Evolutionary conservation across 345 rosid genomes (phyloP), one percentile per base, ranked within the genome.

Genomic region (Boechera stricta): DNA sequence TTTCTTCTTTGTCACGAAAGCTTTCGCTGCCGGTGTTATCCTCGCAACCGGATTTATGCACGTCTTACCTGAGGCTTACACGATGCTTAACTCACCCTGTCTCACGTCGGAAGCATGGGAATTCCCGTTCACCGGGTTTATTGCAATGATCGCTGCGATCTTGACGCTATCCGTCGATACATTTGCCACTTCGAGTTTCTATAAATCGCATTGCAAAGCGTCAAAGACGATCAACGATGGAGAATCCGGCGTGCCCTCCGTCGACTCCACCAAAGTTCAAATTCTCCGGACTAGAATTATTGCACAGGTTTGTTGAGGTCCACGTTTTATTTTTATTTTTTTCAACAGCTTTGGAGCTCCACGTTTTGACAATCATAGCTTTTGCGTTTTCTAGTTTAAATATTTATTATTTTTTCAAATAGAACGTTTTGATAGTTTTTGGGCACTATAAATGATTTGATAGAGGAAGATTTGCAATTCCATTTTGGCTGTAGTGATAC

Each of bases 1-100:
- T 39, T 58, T 81, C 24, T 84, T 84, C 71, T 84, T 86, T 55
- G 0, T 85, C 55, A 69, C 85, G 5, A 86, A 83, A 73, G 84
- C 90, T 9, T 84, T 85, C 4, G 86, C 88, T 0, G 90, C 77
- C 16, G 90, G 90, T 10, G 87, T 86, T n/a, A 86, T 86, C 10
- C 56, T 84, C 0, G 64, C 86, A 1, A 86, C 89, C 0, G 87
- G 83, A 2, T 79, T 86, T 24, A 70, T 86, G 64, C 87, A 86
- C 53, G 76, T 84, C 1, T 70, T 85, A 39, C 85, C 88, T 0
- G 86, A 86, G 33, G 88, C 85, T 4, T 85, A 76, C 26, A 42
- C 21, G 16, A 83, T 82, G 57, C 75, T 85, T 59, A 66, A 72
- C 6, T 76, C 82, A 32, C 83, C 88, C 5, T 86, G 88, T 35